Conservation (phyloP, 164 flowering plant genomes). For the Santalum album region DNA sequence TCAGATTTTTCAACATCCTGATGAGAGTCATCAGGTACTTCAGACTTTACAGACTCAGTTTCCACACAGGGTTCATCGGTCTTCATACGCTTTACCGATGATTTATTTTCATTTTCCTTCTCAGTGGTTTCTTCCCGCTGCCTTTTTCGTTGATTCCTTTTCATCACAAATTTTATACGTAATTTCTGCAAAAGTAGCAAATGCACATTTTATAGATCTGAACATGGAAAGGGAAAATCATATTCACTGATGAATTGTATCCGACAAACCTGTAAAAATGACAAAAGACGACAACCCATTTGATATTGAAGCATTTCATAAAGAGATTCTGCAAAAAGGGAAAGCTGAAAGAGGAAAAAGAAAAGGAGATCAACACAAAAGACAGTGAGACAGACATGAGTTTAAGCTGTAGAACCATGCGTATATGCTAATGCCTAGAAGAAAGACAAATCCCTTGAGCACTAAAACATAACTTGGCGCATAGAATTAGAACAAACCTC, state of each 20-base stretch:
- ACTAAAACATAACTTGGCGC: background rate
- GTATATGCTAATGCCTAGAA: background rate
- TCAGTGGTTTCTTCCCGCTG: conserved; percentile 42
- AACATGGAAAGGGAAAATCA: background rate
- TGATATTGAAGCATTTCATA: conserved; percentile 95
- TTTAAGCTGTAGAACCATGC: no score
- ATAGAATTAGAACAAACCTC: conserved; percentile 70
- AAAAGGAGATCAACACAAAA: background rate
- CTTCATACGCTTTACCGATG: conserved; percentile 49
- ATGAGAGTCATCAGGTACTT: conserved; percentile 12
- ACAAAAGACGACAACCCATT: conserved; percentile 74
- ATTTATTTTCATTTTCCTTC: conserved; percentile 28
- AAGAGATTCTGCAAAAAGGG: conserved; percentile 80
- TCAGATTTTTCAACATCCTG: conserved; percentile 19
- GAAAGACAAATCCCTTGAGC: background rate
- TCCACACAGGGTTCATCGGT: conserved; percentile 24
- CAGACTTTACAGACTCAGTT: conserved; percentile 21
- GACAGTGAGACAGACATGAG: no score
- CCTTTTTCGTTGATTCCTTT: conserved; percentile 70
- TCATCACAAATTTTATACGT: conserved; percentile 42
- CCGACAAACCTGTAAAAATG: conserved; percentile 74
- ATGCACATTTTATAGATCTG: background rate
- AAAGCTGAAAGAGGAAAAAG: conserved; percentile 41
- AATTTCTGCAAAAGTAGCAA: conserved; percentile 40
- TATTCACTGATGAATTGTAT: background rate